phyloP scores from a whole-genome alignment of 345 rosid genomes.

The Gossypium arboreum region DNA sequence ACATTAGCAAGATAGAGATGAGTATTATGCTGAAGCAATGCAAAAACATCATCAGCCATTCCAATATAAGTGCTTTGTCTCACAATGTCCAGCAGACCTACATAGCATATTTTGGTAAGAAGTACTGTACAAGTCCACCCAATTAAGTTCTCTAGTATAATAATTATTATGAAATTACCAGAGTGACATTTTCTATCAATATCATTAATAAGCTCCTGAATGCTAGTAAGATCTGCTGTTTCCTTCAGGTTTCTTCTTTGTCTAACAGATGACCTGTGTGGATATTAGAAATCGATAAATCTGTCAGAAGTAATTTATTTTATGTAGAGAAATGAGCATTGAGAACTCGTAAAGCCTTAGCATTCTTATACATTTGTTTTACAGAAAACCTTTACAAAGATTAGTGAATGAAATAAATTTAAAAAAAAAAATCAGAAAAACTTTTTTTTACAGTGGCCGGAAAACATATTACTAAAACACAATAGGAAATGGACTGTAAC shows the following conservation, averaged over 20 bases:
- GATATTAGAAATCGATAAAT: background rate
- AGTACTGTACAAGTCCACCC: background rate
- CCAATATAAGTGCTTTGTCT: constrained; percentile 85
- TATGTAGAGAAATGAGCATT: background rate
- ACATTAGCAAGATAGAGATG: constrained; percentile 87
- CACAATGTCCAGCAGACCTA: constrained; percentile 76
- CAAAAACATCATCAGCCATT: constrained; percentile 91
- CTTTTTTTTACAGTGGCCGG: background rate
- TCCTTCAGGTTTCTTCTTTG: constrained; percentile 91
- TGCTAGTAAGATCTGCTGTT: constrained; percentile 88
- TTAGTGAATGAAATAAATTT: background rate
- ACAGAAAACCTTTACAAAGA: background rate
- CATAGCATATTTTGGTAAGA: constrained; percentile 20
- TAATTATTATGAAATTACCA: constrained; percentile 35
- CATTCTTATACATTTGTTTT: background rate
- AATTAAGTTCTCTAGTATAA: constrained; percentile 14
- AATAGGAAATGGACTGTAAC: background rate
- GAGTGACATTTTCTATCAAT: constrained; percentile 63
- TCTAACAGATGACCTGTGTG: constrained; percentile 66
- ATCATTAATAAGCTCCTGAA: constrained; percentile 70
- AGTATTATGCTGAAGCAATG: constrained; percentile 82
- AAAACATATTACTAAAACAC: background rate
- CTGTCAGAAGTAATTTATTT: constrained; percentile 3
- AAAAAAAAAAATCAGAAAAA: background rate
- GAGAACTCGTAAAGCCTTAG: background rate